phyloP scores from a whole-genome alignment of 148 eudicot genomes.

The Arctostaphylos glauca region DNA sequence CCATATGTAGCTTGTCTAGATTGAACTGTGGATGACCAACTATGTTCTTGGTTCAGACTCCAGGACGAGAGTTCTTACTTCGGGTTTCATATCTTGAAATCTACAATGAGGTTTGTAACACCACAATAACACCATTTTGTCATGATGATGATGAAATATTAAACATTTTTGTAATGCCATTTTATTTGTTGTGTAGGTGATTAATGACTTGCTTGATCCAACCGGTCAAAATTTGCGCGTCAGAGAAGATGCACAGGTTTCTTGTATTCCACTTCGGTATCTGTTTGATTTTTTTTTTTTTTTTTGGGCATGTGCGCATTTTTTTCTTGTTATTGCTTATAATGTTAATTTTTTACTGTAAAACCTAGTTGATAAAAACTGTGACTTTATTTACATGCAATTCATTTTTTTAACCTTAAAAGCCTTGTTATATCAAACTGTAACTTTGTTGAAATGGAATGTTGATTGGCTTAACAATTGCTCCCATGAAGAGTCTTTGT shows the following conservation, averaged over 20 bases:
- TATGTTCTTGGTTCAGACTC: constrained; percentile 57
- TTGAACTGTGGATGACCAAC: constrained; percentile 15
- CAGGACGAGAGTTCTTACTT: constrained; percentile 89
- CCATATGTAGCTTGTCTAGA: constrained; percentile 5
- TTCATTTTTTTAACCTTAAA: background rate
- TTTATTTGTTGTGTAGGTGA: constrained; percentile 47
- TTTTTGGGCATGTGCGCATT: background rate
- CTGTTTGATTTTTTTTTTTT: background rate
- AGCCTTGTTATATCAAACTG: background rate
- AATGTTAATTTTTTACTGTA: background rate
- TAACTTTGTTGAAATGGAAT: background rate
- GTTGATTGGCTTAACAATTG: background rate
- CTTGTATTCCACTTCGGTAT: background rate
- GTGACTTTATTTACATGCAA: background rate
- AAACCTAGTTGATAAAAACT: background rate
- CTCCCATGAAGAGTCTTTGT: background rate
- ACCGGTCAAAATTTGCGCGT: constrained; percentile 97
- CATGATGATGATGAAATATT: background rate
- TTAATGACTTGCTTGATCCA: constrained; percentile 97
- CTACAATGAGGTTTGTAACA: constrained; percentile 79
- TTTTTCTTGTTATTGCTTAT: background rate
- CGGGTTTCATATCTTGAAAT: constrained; percentile 97
- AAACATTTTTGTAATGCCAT: constrained; percentile 1
- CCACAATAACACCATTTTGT: background rate
- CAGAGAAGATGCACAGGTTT: constrained; percentile 97